Evolutionary conservation across 202 grass and related monocot genomes (phyloP).

Genomic region (Saccharum hybrid): DNA sequence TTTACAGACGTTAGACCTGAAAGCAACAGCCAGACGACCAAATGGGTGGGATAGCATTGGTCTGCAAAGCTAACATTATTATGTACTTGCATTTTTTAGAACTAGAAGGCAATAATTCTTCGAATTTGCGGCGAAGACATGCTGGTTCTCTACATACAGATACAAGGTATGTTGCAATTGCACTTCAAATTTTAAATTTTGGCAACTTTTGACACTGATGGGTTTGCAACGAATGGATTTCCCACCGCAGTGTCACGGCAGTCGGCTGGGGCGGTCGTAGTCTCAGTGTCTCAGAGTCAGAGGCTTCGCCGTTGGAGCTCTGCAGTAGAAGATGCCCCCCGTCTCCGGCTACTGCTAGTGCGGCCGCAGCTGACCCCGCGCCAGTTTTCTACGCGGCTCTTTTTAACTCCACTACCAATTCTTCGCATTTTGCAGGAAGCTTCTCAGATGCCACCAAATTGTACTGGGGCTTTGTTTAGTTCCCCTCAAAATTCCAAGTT

Average conservation of each 20-base stretch:
- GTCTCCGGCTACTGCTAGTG: not conserved
- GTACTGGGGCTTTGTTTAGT: too few relatives aligned
- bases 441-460: not conserved
- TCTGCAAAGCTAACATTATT: not conserved
- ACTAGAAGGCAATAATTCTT: not conserved
- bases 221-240: not conserved
- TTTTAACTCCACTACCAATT: not conserved
- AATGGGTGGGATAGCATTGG: not conserved
- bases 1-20: not conserved
- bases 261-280: too few relatives aligned
- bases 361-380: not conserved
- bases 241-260: too few relatives aligned
- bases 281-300: not conserved
- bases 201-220: not conserved
- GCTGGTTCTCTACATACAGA: not conserved
- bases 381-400: not conserved
- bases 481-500: too few relatives aligned
- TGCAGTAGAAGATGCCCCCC: not conserved
- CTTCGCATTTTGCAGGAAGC: not conserved
- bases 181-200: not conserved
- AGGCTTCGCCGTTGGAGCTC: slow-evolving; percentile 7
- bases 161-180: not conserved
- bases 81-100: not conserved
- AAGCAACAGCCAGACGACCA: not conserved
- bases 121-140: not conserved